Evolutionary conservation across 192 early-diverging fungal genomes (phyloP), one percentile per base, ranked within the genome.

Genomic region (Haplosporangium gracile): DNA sequence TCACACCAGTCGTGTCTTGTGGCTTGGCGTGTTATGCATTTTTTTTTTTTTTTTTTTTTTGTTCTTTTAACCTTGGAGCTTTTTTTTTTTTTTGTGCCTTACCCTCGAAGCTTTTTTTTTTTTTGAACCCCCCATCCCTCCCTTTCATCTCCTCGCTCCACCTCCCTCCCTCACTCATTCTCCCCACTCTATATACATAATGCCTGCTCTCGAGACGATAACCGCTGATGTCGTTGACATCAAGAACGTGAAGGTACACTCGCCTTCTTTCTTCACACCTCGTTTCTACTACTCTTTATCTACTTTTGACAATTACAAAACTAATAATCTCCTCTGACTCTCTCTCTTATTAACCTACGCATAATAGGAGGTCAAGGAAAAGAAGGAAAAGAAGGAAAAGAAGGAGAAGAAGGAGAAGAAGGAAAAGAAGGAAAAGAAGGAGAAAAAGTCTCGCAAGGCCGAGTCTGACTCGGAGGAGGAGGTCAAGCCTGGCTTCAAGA

Each of bases 321-420:
- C 55, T 60, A 60, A 60, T n/a, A 60, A 18, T 4, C 15, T 20
- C 20, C 9, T 53, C 51, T 4, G 9, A 53, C 20, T 53, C 20
- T 2, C n/a, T 24, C 22, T 2, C n/a, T 10, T n/a, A 10, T 26
- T 60, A 5, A 26, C 16, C 10, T 60, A 51, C 2, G 16, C 43
- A 15, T 13, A 24, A 26, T 60, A 60, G 83, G 77, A 89, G 39
- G 81, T 92, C 60, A 92, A 92, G 63, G 72, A 88, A 42, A 89
- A 92, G 57, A 89, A 91, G 70, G 82, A 87, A 53, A 83, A 89
- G 74, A 90, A 91, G 57, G 90, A 91, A n/a, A 83, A 89, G 75
- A 91, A 75, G 69, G 87, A 91, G 76, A 91, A 88, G 80, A 88
- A 91, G 76, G 82, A 89, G 45, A 91, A 90, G 65, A 91, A 90